phyloP scores from a whole-genome alignment of 441 rosid genomes.

The Daphne laureola region DNA sequence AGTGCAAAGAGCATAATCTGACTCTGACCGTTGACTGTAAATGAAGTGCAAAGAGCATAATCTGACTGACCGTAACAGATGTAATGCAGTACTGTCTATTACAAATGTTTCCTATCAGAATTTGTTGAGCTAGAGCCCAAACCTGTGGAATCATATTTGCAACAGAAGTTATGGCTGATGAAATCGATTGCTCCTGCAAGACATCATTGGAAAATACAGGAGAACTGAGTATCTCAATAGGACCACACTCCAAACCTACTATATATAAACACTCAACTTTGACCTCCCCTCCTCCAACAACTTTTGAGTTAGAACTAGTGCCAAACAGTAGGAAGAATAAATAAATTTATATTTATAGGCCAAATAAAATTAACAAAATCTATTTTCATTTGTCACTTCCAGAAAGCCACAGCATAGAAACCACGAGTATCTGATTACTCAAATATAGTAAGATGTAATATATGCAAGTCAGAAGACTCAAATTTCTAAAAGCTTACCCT shows the following conservation, averaged over 20 bases:
- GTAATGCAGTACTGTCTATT: background rate
- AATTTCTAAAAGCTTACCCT: conserved; percentile 42
- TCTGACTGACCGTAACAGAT: too few relatives aligned
- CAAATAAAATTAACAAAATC: background rate
- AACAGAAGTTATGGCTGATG: conserved; percentile 76
- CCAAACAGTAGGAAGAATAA: background rate
- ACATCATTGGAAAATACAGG: too few relatives aligned
- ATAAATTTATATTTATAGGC: background rate
- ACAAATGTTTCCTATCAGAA: conserved; percentile 3
- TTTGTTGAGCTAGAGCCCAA: conserved; percentile 9
- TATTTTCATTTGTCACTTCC: conserved; percentile 1
- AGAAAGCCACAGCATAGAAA: conserved; percentile 1
- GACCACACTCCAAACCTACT: background rate
- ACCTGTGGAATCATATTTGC: conserved; percentile 95
- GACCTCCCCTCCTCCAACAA: background rate
- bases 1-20: too few relatives aligned
- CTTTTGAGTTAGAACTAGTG: background rate
- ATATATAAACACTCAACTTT: background rate
- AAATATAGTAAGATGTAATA: background rate
- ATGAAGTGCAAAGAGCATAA: too few relatives aligned
- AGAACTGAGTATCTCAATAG: too few relatives aligned
- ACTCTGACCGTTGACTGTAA: too few relatives aligned
- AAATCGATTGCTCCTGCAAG: conserved; percentile 85
- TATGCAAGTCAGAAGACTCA: conserved; percentile 6
- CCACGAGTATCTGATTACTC: too few relatives aligned